phyloP scores from a whole-genome alignment of 106 monocot species.

The Platanthera zijinensis region DNA sequence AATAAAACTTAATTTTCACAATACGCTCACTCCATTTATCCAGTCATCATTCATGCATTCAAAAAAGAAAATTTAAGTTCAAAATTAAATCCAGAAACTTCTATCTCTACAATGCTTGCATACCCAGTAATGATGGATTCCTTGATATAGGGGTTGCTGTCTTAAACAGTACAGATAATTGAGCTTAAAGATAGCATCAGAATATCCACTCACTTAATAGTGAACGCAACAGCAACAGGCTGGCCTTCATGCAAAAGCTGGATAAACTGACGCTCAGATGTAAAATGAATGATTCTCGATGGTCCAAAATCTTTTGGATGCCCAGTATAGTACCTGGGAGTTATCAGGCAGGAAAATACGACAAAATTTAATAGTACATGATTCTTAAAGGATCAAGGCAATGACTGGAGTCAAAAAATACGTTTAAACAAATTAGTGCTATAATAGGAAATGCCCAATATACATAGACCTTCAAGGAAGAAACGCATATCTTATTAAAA shows the following conservation, averaged over 20 bases:
- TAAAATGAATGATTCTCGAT: slow-evolving; percentile 66
- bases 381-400: not conserved
- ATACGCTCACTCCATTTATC: not conserved
- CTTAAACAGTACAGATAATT: not conserved
- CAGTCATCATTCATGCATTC: not conserved
- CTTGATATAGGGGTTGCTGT: not conserved
- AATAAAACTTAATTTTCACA: not conserved
- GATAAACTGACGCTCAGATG: slow-evolving; percentile 83
- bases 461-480: not conserved
- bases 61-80: not conserved
- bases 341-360: not conserved
- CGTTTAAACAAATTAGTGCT: not conserved
- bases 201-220: slow-evolving; percentile 44
- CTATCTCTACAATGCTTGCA: not conserved
- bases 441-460: not conserved
- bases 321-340: slow-evolving; percentile 80
- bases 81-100: not conserved
- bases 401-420: not conserved
- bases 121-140: not conserved
- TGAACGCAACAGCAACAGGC: slow-evolving; percentile 81
- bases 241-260: slow-evolving; percentile 79
- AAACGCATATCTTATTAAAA: not conserved
- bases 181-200: not conserved
- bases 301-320: slow-evolving; percentile 87
- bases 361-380: not conserved